phyloP scores from a whole-genome alignment of 345 rosid species.

The Chamaenerion angustifolium region DNA sequence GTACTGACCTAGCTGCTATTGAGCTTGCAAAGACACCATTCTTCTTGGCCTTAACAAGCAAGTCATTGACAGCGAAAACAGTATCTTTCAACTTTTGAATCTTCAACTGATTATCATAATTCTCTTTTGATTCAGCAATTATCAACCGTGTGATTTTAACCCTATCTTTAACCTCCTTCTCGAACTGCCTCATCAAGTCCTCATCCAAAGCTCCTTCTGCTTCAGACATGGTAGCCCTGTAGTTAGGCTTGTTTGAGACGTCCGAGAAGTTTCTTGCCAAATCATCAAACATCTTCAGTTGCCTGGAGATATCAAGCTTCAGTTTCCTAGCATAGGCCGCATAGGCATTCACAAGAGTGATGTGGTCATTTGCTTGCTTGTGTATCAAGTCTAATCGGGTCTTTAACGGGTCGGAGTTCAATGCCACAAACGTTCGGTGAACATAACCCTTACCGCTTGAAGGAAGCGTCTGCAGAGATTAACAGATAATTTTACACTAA shows the following conservation, averaged over 20 bases:
- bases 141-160: constrained; percentile 56
- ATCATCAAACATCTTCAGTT: constrained; percentile 60
- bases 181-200: constrained; percentile 58
- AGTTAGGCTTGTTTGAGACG: constrained; percentile 34
- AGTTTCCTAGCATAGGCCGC: constrained; percentile 89
- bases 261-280: constrained; percentile 55
- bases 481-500: not conserved
- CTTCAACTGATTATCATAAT: constrained; percentile 79
- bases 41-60: constrained; percentile 71
- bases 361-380: constrained; percentile 80
- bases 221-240: constrained; percentile 35
- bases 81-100: constrained; percentile 90
- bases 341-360: constrained; percentile 63
- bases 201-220: constrained; percentile 41
- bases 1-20: constrained; percentile 68
- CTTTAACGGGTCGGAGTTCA: constrained; percentile 71
- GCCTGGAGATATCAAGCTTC: constrained; percentile 73
- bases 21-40: constrained; percentile 69
- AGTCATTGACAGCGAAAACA: constrained; percentile 68
- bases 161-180: constrained; percentile 85
- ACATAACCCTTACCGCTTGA: constrained; percentile 46
- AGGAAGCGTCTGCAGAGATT: constrained; percentile 34
- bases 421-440: constrained; percentile 51
- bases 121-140: constrained; percentile 73
- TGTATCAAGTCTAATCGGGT: constrained; percentile 76